Base-by-base conservation (phyloP, 2,329 filamentous ascomycete genomes). In the Karstenula rhodostoma region DNA sequence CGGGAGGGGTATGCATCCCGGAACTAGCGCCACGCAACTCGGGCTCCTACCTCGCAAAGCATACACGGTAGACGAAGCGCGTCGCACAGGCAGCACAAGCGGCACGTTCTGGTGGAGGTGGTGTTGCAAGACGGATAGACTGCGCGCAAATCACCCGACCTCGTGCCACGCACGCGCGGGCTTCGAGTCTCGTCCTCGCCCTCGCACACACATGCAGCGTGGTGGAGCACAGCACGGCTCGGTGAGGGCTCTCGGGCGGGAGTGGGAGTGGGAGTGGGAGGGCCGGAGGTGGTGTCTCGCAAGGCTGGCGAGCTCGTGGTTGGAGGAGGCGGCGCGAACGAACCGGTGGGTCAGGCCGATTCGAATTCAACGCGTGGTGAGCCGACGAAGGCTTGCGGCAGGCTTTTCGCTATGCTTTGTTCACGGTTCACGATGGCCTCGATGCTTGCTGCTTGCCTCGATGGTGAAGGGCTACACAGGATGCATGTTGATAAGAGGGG, bases 261-360 rank as follows among this genome's bases (percentile, higher is more conserved):
- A n/a, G n/a, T n/a, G n/a, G n/a, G n/a, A n/a, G n/a, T n/a, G n/a
- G n/a, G n/a, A n/a, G n/a, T n/a, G n/a, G n/a, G n/a, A n/a, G n/a
- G n/a, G n/a, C n/a, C n/a, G n/a, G n/a, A n/a, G n/a, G 54, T 59
- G 56, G 47, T 61, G 64, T 68, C 66, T 62, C 57, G 61, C 65
- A 66, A 68, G 68, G 71, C 69, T 71, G 71, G 59, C n/a, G 67
- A 64, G 67, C 48, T 58, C 54, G 58, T 70, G 66, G 68, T 66
- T 73, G 71, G 67, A 63, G 60, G 56, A 60, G 65, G 56, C 51
- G 56, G 66, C 63, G 63, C 60, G 68, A 62, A 60, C 59, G 62
- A 62, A 62, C 67, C 42, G 60, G 65, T 67, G 64, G 59, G 65
- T 60, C 58, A 63, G 65, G 62, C 72, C 67, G 70, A 72, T 68